These are phyloP conservation scores for Cladosporium sp. DNA, from an alignment of 2,329 filamentous ascomycete genomes.

Conservation along the genomic window DNA sequence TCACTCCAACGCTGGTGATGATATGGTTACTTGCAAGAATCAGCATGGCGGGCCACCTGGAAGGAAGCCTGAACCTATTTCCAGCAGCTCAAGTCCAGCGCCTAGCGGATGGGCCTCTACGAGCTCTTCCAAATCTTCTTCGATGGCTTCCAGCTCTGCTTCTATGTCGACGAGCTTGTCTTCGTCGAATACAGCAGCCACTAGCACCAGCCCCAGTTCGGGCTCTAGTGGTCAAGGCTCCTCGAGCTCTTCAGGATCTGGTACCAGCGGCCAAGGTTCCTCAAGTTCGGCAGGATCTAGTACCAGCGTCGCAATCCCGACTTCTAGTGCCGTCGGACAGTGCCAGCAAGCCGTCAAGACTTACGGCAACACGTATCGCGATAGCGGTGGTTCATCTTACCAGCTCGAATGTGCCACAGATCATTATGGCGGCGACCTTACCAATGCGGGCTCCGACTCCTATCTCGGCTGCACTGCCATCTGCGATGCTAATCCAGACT, in stretches of 20 bases:
- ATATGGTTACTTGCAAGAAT: not conserved
- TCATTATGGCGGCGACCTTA: conserved; percentile 12
- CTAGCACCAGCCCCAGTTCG: not conserved
- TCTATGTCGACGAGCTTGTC: not conserved
- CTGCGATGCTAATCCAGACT: conserved; percentile 15
- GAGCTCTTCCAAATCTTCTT: not conserved
- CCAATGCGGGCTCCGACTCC: not conserved
- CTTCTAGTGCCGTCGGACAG: not conserved
- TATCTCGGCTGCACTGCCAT: conserved; percentile 10
- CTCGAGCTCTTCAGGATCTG: too few relatives aligned
- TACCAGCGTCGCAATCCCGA: not conserved
- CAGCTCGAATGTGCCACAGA: not conserved
- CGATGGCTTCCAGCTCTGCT: not conserved
- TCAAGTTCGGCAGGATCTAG: not conserved
- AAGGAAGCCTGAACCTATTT: not conserved
- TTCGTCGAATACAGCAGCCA: not conserved
- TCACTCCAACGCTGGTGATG: not conserved
- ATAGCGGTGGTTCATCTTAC: not conserved
- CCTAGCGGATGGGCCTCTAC: not conserved
- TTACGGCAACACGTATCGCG: not conserved
- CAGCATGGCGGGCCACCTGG: not conserved
- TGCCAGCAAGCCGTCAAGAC: not conserved
- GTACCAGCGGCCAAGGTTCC: not conserved
- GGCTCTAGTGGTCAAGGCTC: too few relatives aligned
- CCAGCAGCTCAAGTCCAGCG: not conserved